A percentile compares a stretch with the other conserved stretches of the same genome.
Conservation (phyloP, 768 basidiomycete genomes). For the Pulveroboletus sp. region DNA sequence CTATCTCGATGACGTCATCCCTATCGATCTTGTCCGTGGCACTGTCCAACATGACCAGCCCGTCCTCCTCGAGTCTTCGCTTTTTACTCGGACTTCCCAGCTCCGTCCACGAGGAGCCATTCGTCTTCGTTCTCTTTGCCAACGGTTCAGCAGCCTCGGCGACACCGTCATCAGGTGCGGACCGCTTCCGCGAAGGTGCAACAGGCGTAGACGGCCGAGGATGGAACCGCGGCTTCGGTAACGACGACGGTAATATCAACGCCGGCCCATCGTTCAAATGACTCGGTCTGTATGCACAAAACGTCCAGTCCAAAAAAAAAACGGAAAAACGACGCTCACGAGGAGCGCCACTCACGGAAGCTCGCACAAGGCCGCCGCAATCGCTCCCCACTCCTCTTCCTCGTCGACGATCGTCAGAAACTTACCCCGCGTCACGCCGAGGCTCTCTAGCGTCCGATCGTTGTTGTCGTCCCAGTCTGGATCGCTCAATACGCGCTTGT, state of each 20-base stretch:
- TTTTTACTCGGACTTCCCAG: conserved; percentile 58
- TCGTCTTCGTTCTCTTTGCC: conserved; percentile 49
- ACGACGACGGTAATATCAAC: conserved; percentile 59
- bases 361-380: conserved; percentile 62
- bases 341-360: conserved; percentile 56
- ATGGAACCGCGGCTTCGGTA: conserved; percentile 52
- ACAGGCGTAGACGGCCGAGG: conserved; percentile 35
- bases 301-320: not conserved
- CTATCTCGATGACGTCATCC: conserved; percentile 57
- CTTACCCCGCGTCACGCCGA: conserved; percentile 77
- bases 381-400: conserved; percentile 68
- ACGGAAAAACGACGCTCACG: too few species aligned
- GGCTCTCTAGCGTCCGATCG: conserved; percentile 71
- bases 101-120: conserved; percentile 19
- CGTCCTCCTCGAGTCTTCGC: conserved; percentile 66
- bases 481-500: conserved; percentile 80
- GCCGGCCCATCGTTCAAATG: conserved; percentile 48
- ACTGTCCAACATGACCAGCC: conserved; percentile 61
- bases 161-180: conserved; percentile 54
- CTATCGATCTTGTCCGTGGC: conserved; percentile 48
- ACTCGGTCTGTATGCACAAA: conserved; percentile 40
- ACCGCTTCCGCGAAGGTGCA: conserved; percentile 51
- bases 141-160: conserved; percentile 48
- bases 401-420: conserved; percentile 89
- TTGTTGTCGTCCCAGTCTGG: conserved; percentile 93